A percentile compares a stretch with the other conserved stretches of the same genome.
phyloP scores from a whole-genome alignment of 495 filamentous ascomycete species.

The Aspergillus conjunctus region DNA sequence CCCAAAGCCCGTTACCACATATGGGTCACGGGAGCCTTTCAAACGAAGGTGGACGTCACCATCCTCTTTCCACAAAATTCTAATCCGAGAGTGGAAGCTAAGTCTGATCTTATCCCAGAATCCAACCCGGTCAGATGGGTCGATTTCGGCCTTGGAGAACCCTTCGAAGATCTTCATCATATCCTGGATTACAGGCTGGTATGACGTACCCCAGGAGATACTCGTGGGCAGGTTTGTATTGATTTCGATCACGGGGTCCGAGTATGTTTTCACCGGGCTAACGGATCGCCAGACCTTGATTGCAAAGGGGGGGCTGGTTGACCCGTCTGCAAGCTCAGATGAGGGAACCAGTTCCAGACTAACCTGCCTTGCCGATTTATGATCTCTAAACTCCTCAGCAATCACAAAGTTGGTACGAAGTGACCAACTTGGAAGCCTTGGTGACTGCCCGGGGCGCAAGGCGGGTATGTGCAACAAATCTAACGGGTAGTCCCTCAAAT shows the following conservation, averaged over 20 bases:
- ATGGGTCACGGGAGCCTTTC: conserved; percentile 91
- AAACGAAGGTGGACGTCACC: conserved; percentile 94
- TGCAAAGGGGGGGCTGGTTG: conserved; percentile 57
- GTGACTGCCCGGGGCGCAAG: conserved; percentile 75
- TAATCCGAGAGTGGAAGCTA: conserved; percentile 90
- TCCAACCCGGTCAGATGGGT: conserved; percentile 88
- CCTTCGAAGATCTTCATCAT: conserved; percentile 99
- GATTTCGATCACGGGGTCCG: conserved; percentile 86
- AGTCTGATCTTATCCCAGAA: conserved; percentile 99
- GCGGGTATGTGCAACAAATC: conserved; percentile 89
- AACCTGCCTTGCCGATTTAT: conserved; percentile 75
- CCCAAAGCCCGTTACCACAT: conserved; percentile 87
- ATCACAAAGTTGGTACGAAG: conserved; percentile 93
- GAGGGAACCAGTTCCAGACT: conserved; percentile 85
- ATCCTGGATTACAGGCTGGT: conserved; percentile 97
- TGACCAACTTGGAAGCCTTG: conserved; percentile 77
- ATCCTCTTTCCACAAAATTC: conserved; percentile 87
- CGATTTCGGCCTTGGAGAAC: conserved; percentile 92
- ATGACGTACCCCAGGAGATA: conserved; percentile 96
- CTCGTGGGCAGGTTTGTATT: conserved; percentile 88
- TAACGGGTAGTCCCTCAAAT: conserved; percentile 88
- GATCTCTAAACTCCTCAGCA: conserved; percentile 85
- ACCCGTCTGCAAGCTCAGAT: conserved; percentile 49
- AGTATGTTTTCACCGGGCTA: conserved; percentile 94
- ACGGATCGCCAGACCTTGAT: conserved; percentile 91